A percentile compares a stretch with the other conserved stretches of the same genome.
Evolutionary conservation across 179 eudicot species (phyloP).

Genomic region (Drosera spatulata): DNA sequence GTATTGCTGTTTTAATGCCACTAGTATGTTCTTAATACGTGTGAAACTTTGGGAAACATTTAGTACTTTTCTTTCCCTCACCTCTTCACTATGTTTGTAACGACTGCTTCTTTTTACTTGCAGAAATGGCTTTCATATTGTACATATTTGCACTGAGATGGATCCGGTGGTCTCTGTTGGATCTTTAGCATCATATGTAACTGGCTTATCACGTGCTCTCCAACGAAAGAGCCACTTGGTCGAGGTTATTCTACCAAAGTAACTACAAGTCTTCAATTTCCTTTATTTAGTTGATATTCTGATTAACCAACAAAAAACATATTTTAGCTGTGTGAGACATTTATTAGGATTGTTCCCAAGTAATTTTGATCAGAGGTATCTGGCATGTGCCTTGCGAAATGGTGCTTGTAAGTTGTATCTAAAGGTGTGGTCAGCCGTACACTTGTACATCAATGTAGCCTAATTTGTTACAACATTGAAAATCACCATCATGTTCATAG

Average conservation of each 20-base stretch:
- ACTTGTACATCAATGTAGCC: no score
- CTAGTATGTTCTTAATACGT: background rate
- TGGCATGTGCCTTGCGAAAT: no score
- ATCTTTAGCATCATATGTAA: constrained; percentile 54
- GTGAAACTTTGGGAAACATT: background rate
- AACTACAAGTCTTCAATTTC: constrained; percentile 16
- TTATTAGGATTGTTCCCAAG: no score
- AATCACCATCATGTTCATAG: no score
- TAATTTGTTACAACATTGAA: no score
- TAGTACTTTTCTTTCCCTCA: background rate
- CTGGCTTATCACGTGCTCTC: constrained; percentile 49
- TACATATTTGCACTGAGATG: constrained; percentile 73
- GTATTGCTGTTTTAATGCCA: background rate
- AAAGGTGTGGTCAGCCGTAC: no score
- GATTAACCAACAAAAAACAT: no score
- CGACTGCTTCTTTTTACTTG: constrained; percentile 4
- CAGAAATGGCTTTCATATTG: constrained; percentile 47
- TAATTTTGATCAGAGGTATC: no score
- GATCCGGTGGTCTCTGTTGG: constrained; percentile 53
- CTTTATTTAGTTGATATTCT: background rate
- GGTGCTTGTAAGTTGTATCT: no score
- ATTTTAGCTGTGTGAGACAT: no score
- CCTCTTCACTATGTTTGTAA: constrained; percentile 2
- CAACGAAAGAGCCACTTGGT: constrained; percentile 57
- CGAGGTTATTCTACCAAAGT: constrained; percentile 73